Percentiles rank a stretch among this genome's conserved stretches.
Evolutionary conservation across 805 yeast species (phyloP).

Genomic region (Wickerhamomyces alni): DNA sequence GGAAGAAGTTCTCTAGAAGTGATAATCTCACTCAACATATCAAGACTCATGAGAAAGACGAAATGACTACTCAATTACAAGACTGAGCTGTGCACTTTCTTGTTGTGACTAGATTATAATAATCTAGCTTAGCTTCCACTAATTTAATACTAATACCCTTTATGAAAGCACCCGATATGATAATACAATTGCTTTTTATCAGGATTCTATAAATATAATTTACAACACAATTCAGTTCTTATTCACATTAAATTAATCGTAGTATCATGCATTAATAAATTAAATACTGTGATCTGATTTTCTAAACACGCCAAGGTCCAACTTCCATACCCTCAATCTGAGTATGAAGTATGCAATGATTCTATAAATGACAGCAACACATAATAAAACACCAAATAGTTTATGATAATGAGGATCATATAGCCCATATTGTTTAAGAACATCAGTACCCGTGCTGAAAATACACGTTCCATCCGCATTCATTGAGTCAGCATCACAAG

Average conservation of each 20-base stretch:
- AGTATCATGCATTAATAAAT: too few relatives aligned
- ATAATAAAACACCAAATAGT: conserved; percentile 32
- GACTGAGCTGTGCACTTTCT: too few relatives aligned
- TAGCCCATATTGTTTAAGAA: conserved; percentile 41
- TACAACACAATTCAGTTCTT: too few relatives aligned
- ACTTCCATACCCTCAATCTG: conserved; percentile 15
- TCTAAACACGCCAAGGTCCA: conserved; percentile 14
- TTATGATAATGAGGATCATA: conserved; percentile 24
- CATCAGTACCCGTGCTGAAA: conserved; percentile 48
- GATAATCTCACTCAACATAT: conserved; percentile 66
- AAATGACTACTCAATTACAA: too few relatives aligned
- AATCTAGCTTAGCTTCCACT: too few relatives aligned
- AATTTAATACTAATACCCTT: too few relatives aligned
- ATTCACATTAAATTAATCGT: too few relatives aligned
- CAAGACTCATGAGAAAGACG: conserved; percentile 38
- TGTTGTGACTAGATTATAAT: too few relatives aligned
- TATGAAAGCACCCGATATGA: too few relatives aligned
- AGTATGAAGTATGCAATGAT: conserved; percentile 27
- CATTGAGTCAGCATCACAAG: conserved; percentile 32
- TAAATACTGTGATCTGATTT: too few relatives aligned
- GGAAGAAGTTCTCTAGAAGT: conserved; percentile 58
- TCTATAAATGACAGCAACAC: conserved; percentile 37
- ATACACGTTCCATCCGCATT: conserved; percentile 40
- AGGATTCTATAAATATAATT: too few relatives aligned
- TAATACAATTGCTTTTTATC: too few relatives aligned